These are phyloP conservation scores for Dactylellina drechsleri DNA, from an alignment of 2,329 filamentous ascomycete genomes.

Conservation along the genomic window DNA sequence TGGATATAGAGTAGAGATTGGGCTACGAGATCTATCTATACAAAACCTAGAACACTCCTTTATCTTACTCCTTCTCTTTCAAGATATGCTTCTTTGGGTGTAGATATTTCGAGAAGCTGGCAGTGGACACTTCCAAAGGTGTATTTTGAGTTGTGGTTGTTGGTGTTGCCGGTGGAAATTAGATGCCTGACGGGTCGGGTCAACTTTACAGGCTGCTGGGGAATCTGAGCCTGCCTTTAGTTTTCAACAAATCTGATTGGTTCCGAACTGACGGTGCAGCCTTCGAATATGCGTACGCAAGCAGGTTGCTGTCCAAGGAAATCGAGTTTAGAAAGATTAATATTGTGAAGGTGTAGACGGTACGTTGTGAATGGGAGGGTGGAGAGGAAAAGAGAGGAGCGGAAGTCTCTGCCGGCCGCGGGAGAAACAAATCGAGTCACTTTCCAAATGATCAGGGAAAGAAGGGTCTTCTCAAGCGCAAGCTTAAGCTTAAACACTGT, in stretches of 20 bases:
- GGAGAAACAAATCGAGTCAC: slow-evolving; percentile 1
- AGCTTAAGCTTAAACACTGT: slow-evolving; percentile 33
- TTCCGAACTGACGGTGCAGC: background rate
- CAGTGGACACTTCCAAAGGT: background rate
- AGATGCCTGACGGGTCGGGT: slow-evolving; percentile 6
- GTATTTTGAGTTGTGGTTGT: slow-evolving; percentile 41
- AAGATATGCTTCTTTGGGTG: background rate
- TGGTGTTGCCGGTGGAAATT: slow-evolving; percentile 27
- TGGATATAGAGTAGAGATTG: slow-evolving; percentile 34
- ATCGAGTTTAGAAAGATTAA: no score
- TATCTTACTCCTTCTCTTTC: slow-evolving; percentile 13
- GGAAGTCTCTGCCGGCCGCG: slow-evolving; percentile 23
- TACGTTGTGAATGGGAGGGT: background rate
- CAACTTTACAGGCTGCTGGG: slow-evolving; percentile 1
- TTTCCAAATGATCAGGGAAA: slow-evolving; percentile 21
- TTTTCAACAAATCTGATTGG: slow-evolving; percentile 18
- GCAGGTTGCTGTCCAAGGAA: slow-evolving; percentile 6
- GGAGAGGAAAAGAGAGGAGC: slow-evolving; percentile 17
- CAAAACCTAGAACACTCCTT: slow-evolving; percentile 33
- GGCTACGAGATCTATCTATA: slow-evolving; percentile 48
- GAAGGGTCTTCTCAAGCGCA: slow-evolving; percentile 10
- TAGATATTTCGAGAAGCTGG: background rate
- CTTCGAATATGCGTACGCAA: background rate
- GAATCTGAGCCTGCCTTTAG: background rate
- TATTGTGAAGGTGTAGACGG: slow-evolving; percentile 14